Evolutionary conservation across 768 basidiomycete species (phyloP).

Genomic region (Mycena rebaudengoi): DNA sequence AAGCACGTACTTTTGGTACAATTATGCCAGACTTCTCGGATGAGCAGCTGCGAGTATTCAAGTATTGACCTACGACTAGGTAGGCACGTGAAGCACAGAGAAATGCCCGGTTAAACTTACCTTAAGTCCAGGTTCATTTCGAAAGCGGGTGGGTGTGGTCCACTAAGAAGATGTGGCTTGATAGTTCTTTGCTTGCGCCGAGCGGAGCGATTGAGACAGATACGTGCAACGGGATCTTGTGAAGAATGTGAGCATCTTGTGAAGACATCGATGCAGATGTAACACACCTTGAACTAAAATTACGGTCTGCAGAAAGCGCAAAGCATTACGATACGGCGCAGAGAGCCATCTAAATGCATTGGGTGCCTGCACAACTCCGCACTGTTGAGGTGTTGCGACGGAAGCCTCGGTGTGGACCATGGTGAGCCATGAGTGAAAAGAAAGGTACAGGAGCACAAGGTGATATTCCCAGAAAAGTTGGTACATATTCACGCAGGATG

Average conservation of each 20-base stretch:
- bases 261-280: background rate
- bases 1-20: background rate
- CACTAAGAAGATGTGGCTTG: background rate
- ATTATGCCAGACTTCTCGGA: background rate
- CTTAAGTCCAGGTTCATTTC: background rate
- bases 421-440: background rate
- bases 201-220: background rate
- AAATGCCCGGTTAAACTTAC: background rate
- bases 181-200: background rate
- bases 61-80: background rate
- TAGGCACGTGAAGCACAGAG: background rate
- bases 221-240: background rate
- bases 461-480: background rate
- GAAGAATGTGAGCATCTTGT: background rate
- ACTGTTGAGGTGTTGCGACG: background rate
- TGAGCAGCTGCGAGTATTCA: background rate
- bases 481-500: background rate
- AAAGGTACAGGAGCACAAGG: background rate
- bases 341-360: too few relatives aligned
- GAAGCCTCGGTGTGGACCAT: background rate
- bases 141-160: background rate
- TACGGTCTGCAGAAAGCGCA: background rate
- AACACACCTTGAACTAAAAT: background rate
- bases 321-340: background rate
- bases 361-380: background rate